Base-by-base conservation (phyloP, 441 rosid genomes). In the Pelargonium fulgidum region DNA sequence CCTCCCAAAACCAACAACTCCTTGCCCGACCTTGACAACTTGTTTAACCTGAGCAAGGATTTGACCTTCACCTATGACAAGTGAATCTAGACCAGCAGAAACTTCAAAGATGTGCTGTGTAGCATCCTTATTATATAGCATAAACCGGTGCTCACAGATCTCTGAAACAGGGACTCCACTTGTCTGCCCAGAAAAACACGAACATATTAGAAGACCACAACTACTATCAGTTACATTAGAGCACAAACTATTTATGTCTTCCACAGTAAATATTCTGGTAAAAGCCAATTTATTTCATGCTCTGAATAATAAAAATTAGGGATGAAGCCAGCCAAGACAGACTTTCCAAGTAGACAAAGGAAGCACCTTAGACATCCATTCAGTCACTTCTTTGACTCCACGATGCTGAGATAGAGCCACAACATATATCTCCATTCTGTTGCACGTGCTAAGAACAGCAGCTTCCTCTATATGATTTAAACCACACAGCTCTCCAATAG, bases 381-480 rank as follows among this genome's bases (percentile, higher is more conserved):
- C 96, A 39, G 98, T 91, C 12, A 93, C 98, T 84, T 93, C 98
- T 78, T 87, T 91, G 76, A 91, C 96, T 45, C 97, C 99, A 65
- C 99, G 96, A 64, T 89, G 92, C 78, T 88, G 97, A 67, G 99
- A 93, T 4, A 93, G 77, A 61, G 99, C 97, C 52, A 93, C 85
- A 64, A 89, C 97, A 80, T 93, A 93, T 68, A 93, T 88, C 83
- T 93, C 99, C 97, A 90, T 89, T 52, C 99, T 82, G 81, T 93
- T 91, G 75, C 99, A 93, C 29, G 99, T 93, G 78, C 99, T 93
- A 66, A 93, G 99, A 13, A 93, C 96, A 48, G 99, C 99, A 44
- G 97, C 99, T 82, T 93, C 99, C 76, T 93, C 97, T 26, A 93
- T 91, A 68, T 93, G 99, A 80, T 93, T 93, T 80, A 93, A 84